Conservation (phyloP, 1,139 yeast genomes). For the Protomyces macrosporus region DNA sequence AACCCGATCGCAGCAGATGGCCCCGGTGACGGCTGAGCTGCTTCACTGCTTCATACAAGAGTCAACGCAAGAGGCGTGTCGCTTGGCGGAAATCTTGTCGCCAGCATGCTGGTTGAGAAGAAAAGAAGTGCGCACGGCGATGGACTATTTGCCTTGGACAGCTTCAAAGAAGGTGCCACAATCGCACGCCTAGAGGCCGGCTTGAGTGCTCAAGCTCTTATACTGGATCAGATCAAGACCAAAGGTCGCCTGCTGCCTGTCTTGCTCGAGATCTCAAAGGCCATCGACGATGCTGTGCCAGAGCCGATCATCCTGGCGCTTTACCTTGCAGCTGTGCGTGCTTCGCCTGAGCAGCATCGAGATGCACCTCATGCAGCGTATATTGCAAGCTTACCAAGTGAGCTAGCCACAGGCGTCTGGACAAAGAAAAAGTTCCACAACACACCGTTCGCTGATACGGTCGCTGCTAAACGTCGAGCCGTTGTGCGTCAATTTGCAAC, state of each 20-base stretch:
- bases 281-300: background rate
- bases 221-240: background rate
- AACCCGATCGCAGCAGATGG: no score
- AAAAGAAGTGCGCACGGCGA: background rate
- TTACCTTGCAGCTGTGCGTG: background rate
- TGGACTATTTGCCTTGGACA: background rate
- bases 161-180: background rate
- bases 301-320: background rate
- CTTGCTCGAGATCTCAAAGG: background rate
- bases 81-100: no score
- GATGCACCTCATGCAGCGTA: background rate
- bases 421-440: background rate
- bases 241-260: background rate
- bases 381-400: conserved; percentile 1
- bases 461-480: conserved; percentile 1
- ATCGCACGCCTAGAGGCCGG: background rate
- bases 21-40: no score
- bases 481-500: background rate
- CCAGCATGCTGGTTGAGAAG: no score
- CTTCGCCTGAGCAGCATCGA: background rate
- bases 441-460: background rate
- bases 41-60: no score
- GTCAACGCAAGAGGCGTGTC: no score
- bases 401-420: conserved; percentile 12
- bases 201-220: background rate